phyloP scores from a whole-genome alignment of 2,329 filamentous ascomycete species.

The Penicillium sp. region DNA sequence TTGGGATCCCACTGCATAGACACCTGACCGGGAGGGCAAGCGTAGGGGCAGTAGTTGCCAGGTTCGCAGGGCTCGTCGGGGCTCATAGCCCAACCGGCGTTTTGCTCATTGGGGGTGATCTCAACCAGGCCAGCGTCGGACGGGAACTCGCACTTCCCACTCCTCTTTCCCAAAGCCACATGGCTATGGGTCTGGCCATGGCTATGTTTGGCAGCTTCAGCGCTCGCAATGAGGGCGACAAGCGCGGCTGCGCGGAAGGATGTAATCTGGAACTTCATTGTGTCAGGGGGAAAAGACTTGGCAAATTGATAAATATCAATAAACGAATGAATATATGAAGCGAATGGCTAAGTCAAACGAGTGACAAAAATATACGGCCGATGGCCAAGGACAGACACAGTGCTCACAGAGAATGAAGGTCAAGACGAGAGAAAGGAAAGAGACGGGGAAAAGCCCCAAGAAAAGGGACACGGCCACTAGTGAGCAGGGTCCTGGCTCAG shows the following conservation, averaged over 20 bases:
- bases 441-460: slow-evolving; percentile 10
- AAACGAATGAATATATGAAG: slow-evolving; percentile 4
- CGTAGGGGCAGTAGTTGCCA: slow-evolving; percentile 72
- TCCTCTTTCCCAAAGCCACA: slow-evolving; percentile 53
- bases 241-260: slow-evolving; percentile 37
- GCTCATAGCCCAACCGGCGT: slow-evolving; percentile 78
- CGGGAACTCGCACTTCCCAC: slow-evolving; percentile 64
- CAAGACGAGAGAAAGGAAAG: slow-evolving; percentile 17
- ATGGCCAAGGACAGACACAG: slow-evolving; percentile 23
- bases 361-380: slow-evolving; percentile 29
- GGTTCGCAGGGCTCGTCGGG: slow-evolving; percentile 68
- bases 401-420: slow-evolving; percentile 27
- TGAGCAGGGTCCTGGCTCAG: neutral
- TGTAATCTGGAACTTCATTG: slow-evolving; percentile 39
- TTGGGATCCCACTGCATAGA: slow-evolving; percentile 76
- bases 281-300: slow-evolving; percentile 12
- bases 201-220: slow-evolving; percentile 38
- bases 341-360: slow-evolving; percentile 23
- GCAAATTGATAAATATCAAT: neutral
- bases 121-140: slow-evolving; percentile 64
- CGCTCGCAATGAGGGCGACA: slow-evolving; percentile 38
- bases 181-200: slow-evolving; percentile 34
- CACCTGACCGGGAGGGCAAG: slow-evolving; percentile 72
- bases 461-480: slow-evolving; percentile 16
- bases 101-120: slow-evolving; percentile 63